Evolutionary conservation across 139 green algal genomes (phyloP), one percentile per base, ranked within the genome.

Genomic region (Helicosporidium sp.): DNA sequence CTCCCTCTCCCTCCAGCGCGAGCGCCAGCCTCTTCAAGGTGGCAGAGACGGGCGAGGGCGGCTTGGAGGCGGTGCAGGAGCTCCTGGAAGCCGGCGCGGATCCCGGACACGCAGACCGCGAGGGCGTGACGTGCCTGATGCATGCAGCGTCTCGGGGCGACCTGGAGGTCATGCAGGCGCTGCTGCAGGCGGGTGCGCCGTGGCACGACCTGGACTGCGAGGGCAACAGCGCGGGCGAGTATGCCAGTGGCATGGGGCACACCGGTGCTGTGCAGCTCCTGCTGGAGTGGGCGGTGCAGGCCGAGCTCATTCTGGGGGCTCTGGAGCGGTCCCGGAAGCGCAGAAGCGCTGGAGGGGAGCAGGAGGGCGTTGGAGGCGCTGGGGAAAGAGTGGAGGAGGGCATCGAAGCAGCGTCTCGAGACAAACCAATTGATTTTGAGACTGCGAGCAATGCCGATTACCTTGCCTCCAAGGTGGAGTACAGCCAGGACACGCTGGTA

Each of bases 401-500:
- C n/a, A n/a, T n/a, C n/a, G n/a, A n/a, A n/a, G n/a, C n/a, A n/a
- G n/a, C n/a, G n/a, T n/a, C n/a, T n/a, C n/a, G n/a, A n/a, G n/a
- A n/a, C n/a, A n/a, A n/a, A n/a, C n/a, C n/a, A n/a, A n/a, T n/a
- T n/a, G n/a, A n/a, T n/a, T n/a, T n/a, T n/a, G n/a, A n/a, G n/a
- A n/a, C n/a, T n/a, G 33, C 41, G 25, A 28, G 42, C 25, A 58
- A 58, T 34, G 28, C 45, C 5, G 40, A 58, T 19, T 68, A 68
- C 41, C 46, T 68, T 5, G 24, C 22, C 31, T 34, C 35, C 17
- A 60, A 10, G 13, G 36, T 62, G 23, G 22, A 34, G 7, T 70
- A 68, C 34, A 26, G 61, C 18, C 43, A 61, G 2, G 56, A 39
- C 24, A 55, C 61, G 47, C 50, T 90, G 26, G 57, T 94, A 31